Conservation (phyloP, 169 alveolate species). For the Babesia bigemina region DNA sequence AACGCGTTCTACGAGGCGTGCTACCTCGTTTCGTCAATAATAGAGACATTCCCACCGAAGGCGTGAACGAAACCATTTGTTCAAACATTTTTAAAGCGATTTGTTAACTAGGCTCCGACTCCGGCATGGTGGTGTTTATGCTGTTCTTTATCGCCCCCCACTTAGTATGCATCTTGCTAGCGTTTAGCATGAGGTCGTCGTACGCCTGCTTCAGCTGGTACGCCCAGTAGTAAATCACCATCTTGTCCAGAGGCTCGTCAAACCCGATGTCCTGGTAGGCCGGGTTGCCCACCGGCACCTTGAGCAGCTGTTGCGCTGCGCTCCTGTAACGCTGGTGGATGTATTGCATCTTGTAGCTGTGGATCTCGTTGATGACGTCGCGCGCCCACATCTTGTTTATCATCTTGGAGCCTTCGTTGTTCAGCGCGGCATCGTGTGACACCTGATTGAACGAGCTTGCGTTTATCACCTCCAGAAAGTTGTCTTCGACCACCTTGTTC, state of each 20-base stretch:
- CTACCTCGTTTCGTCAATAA: constrained; percentile 47
- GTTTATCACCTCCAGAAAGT: constrained; percentile 22
- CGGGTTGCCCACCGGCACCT: constrained; percentile 17
- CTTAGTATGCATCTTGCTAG: constrained; percentile 9
- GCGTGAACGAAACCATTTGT: not conserved
- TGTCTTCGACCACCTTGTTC: constrained; percentile 9
- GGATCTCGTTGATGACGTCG: constrained; percentile 37
- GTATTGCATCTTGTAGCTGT: constrained; percentile 29
- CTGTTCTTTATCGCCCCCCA: constrained; percentile 44
- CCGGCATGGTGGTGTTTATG: constrained; percentile 24
- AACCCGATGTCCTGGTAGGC: constrained; percentile 38
- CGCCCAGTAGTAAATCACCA: constrained; percentile 54
- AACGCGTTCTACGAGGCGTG: constrained; percentile 67
- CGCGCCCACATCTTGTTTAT: constrained; percentile 58
- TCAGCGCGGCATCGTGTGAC: not conserved
- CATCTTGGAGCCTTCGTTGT: constrained; percentile 6
- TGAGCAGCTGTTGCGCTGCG: constrained; percentile 42
- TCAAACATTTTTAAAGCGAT: not conserved
- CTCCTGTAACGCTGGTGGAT: constrained; percentile 26
- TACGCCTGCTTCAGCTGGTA: constrained; percentile 27
- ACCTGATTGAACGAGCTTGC: constrained; percentile 38
- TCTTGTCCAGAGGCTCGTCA: constrained; percentile 45
- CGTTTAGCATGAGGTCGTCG: constrained; percentile 10
- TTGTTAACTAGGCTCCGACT: not conserved
- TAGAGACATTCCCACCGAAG: constrained; percentile 36